These are phyloP conservation scores for Agapanthus africanus DNA, from an alignment of 106 monocot genomes.

Conservation along the genomic window DNA sequence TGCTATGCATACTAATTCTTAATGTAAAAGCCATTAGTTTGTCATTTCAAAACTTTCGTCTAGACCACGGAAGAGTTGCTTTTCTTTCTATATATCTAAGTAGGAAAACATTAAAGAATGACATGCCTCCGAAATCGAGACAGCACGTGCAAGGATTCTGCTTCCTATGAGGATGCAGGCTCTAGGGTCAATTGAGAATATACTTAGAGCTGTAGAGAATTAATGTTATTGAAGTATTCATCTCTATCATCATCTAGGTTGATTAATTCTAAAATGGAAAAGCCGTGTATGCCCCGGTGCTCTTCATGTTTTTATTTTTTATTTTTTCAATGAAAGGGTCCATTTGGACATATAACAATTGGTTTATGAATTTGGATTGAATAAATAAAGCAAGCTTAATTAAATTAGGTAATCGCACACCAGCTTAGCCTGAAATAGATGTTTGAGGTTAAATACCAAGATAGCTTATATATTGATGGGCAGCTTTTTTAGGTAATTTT, in stretches of 20 bases:
- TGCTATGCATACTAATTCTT: neutral
- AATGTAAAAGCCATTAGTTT: neutral
- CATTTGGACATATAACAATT: neutral
- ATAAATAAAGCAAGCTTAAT: neutral
- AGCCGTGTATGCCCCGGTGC: neutral
- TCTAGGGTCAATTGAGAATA: neutral
- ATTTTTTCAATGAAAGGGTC: neutral
- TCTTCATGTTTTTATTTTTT: neutral
- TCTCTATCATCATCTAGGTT: neutral
- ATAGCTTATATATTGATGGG: neutral
- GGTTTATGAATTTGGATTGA: neutral
- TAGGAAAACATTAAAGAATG: neutral
- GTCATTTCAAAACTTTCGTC: neutral
- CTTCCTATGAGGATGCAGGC: neutral
- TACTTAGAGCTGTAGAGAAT: neutral
- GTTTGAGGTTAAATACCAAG: neutral
- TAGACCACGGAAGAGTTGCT: neutral
- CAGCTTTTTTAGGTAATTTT: neutral
- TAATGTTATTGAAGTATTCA: no score
- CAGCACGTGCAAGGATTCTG: neutral
- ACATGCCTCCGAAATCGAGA: slow-evolving; percentile 1
- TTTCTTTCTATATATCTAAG: slow-evolving; percentile 1
- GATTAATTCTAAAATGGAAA: neutral
- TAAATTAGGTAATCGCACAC: neutral
- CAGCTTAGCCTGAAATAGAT: neutral